phyloP scores from a whole-genome alignment of 768 basidiomycete species.

The Suillus luteus region DNA sequence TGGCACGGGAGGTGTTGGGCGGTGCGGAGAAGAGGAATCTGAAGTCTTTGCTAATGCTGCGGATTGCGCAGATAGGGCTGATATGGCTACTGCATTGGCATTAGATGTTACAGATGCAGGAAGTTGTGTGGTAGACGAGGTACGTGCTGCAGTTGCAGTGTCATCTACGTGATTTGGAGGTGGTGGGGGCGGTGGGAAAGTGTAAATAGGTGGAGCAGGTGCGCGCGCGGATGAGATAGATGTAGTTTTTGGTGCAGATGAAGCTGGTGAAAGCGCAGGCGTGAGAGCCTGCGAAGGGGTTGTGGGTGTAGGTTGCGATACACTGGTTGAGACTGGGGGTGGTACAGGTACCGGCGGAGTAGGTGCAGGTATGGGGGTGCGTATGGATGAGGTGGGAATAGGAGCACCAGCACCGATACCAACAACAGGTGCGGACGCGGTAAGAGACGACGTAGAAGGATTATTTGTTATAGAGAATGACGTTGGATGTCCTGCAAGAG shows the following conservation, averaged over 20 bases:
- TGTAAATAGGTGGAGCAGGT: slow-evolving; percentile 1
- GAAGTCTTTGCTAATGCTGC: not conserved
- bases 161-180: not conserved
- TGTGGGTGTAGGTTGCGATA: not conserved
- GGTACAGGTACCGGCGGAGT: not conserved
- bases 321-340: not conserved
- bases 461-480: not conserved
- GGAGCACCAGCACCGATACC: not conserved
- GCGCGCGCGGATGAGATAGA: not conserved
- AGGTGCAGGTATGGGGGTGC: not conserved
- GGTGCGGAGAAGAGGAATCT: not conserved
- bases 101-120: not conserved
- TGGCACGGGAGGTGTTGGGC: not conserved
- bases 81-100: not conserved
- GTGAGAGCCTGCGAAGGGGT: not conserved
- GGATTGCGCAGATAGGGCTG: not conserved
- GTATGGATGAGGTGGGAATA: not conserved
- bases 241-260: not conserved
- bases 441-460: not conserved
- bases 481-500: not conserved
- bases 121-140: not conserved
- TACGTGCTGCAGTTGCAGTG: not conserved
- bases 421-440: not conserved
- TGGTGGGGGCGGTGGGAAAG: slow-evolving; percentile 5
- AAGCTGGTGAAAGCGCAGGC: not conserved